phyloP scores from a whole-genome alignment of 2,329 filamentous ascomycete species.

The Bisporella sp. region DNA sequence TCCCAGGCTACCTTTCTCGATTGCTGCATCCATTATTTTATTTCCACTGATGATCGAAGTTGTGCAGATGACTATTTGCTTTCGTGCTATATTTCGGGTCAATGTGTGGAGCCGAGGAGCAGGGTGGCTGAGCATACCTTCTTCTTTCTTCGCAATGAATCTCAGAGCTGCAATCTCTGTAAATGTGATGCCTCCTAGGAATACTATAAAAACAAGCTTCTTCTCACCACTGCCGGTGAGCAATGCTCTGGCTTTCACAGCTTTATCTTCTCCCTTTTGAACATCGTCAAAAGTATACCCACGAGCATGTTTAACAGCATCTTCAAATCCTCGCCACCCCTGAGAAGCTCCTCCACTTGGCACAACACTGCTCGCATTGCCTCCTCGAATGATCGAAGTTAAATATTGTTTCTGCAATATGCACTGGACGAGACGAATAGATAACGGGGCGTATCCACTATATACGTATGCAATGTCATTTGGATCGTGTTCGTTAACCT shows the following conservation, averaged over 20 bases:
- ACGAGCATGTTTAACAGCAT: conserved; percentile 77
- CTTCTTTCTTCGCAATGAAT: conserved; percentile 81
- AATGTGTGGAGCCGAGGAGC: conserved; percentile 2
- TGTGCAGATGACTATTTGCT: conserved; percentile 85
- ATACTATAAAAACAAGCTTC: conserved; percentile 93
- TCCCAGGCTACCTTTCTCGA: conserved; percentile 49
- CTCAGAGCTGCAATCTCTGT: conserved; percentile 91
- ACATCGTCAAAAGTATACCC: conserved; percentile 87
- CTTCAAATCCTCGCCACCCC: conserved; percentile 91
- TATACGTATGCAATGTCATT: conserved; percentile 98
- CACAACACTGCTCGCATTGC: conserved; percentile 39
- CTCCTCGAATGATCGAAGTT: conserved; percentile 60
- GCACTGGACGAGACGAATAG: conserved; percentile 84
- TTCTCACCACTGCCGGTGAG: conserved; percentile 67
- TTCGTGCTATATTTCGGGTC: conserved; percentile 44
- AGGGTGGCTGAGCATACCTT: conserved; percentile 38
- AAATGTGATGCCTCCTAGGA: conserved; percentile 93
- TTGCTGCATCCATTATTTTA: conserved; percentile 77
- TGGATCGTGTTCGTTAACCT: conserved; percentile 90
- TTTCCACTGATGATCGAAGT: conserved; percentile 89
- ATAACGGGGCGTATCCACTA: conserved; percentile 91
- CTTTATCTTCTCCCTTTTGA: conserved; percentile 90
- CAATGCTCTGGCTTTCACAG: conserved; percentile 76
- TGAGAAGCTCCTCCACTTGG: conserved; percentile 53
- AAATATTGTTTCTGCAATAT: conserved; percentile 87